A percentile compares a stretch with the other conserved stretches of the same genome.
Conservation (phyloP, 2,329 filamentous ascomycete genomes). For the Madurella mycetomatis region DNA sequence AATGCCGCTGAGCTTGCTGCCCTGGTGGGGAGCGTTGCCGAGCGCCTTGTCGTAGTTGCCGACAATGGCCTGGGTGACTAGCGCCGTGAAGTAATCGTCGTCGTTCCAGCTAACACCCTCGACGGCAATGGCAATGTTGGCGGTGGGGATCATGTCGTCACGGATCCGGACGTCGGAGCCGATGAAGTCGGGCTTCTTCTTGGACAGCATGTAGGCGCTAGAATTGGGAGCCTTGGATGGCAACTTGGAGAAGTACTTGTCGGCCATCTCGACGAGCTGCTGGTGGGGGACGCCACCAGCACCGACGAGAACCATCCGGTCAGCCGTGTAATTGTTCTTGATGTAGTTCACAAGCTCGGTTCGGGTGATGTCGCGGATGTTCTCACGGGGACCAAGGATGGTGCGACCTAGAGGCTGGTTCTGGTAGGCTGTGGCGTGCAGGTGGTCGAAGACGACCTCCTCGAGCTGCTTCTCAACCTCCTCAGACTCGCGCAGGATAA, state of each 20-base stretch:
- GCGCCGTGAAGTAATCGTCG: conserved; percentile 96
- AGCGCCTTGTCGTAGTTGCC: conserved; percentile 99
- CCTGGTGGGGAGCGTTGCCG: conserved; percentile 94
- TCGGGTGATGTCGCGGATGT: conserved; percentile 93
- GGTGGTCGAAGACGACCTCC: conserved; percentile 98
- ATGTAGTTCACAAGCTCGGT: conserved; percentile 93
- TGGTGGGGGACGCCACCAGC: conserved; percentile 91
- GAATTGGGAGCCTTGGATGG: conserved; percentile 71
- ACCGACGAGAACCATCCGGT: conserved; percentile 98
- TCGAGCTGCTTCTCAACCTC: conserved; percentile 99
- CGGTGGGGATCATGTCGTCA: conserved; percentile 92
- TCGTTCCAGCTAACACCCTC: conserved; percentile 99
- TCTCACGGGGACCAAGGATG: conserved; percentile 95
- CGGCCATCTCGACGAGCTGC: conserved; percentile 89
- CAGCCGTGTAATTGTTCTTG: conserved; percentile 98
- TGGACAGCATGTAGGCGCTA: conserved; percentile 70
- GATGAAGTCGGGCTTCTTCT: conserved; percentile 89
- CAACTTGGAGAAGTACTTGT: conserved; percentile 86
- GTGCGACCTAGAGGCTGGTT: conserved; percentile 93
- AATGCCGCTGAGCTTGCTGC: conserved; percentile 94
- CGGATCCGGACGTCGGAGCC: conserved; percentile 93
- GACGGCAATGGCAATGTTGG: conserved; percentile 96
- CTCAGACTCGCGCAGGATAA: conserved; percentile 97
- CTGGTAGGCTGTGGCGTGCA: conserved; percentile 97
- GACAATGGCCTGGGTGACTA: conserved; percentile 96